Evolutionary conservation across 176 grass and related monocot species (phyloP).

Genomic region (Aegilops speltoides): DNA sequence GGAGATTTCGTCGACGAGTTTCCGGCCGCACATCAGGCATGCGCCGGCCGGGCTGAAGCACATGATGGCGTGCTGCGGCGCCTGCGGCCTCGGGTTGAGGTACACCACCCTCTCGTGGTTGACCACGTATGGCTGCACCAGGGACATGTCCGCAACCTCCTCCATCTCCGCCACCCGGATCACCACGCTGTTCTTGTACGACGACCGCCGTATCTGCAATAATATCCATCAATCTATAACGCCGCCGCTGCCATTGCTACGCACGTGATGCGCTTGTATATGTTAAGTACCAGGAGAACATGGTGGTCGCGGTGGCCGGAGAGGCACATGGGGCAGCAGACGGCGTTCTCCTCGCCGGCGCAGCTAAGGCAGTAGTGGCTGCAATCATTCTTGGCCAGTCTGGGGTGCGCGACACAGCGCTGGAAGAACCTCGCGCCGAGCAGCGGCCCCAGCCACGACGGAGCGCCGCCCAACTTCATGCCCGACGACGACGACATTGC

Average conservation of each 20-base stretch:
- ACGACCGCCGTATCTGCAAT: too few relatives aligned
- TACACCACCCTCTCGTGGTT: background rate
- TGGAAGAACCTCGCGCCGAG: background rate
- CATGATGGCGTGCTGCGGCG: background rate
- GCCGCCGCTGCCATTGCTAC: background rate
- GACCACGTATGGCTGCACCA: background rate
- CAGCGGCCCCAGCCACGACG: background rate
- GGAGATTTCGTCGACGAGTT: background rate
- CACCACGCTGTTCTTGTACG: too few relatives aligned
- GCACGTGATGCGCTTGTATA: background rate
- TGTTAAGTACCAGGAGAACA: background rate
- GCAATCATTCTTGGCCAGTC: background rate
- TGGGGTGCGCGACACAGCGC: background rate
- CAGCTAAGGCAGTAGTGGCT: constrained; percentile 15
- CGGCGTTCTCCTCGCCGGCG: background rate
- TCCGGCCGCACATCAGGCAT: constrained; percentile 1
- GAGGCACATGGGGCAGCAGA: background rate
- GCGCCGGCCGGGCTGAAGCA: too few relatives aligned
- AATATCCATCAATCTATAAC: background rate
- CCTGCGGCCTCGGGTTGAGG: background rate
- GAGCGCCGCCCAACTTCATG: background rate
- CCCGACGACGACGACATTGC: background rate
- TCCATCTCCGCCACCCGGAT: too few relatives aligned
- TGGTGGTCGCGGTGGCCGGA: background rate
- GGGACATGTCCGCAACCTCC: background rate